These are phyloP conservation scores for Cnidoscolus chayamansa DNA, from an alignment of 441 rosid genomes.

Conservation along the genomic window DNA sequence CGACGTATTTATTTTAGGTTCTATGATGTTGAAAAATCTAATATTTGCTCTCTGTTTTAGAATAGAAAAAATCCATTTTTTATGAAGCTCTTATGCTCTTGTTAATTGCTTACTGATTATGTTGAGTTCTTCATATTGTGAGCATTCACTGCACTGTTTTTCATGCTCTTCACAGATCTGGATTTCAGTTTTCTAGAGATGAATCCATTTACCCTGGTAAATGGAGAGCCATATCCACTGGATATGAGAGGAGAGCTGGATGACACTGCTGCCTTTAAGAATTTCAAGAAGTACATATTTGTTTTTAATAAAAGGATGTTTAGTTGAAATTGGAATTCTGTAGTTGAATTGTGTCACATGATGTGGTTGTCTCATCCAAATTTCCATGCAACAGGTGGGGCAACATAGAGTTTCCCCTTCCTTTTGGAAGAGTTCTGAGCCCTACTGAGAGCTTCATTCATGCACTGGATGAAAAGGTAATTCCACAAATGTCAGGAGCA, in stretches of 20 bases:
- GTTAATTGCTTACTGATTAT: not conserved
- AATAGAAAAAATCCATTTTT: not conserved
- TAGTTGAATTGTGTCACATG: not conserved
- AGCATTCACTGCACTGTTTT: conserved; percentile 8
- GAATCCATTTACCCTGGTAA: conserved; percentile 83
- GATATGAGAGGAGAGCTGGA: conserved; percentile 97
- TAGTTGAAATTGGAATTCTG: not conserved
- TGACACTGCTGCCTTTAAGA: conserved; percentile 91
- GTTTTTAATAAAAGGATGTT: conserved; percentile 11
- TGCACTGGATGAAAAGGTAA: conserved; percentile 84
- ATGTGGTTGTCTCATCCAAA: conserved; percentile 11
- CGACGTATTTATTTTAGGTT: not conserved
- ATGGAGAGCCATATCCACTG: conserved; percentile 80
- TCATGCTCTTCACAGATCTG: conserved; percentile 43
- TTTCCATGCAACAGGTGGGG: conserved; percentile 62
- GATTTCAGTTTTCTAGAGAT: conserved; percentile 92
- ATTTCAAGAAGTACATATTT: conserved; percentile 62
- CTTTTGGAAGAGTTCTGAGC: conserved; percentile 87
- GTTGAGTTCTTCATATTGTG: conserved; percentile 1
- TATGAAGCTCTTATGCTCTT: not conserved
- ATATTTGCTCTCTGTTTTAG: not conserved
- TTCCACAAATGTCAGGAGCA: conserved; percentile 17
- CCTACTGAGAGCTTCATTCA: conserved; percentile 72
- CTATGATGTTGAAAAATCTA: not conserved
- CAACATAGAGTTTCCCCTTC: conserved; percentile 70